Percentiles rank a stretch among this genome's conserved stretches.
phyloP scores from a whole-genome alignment of 2,329 filamentous ascomycete genomes.

The Sporothrix variecibatus region DNA sequence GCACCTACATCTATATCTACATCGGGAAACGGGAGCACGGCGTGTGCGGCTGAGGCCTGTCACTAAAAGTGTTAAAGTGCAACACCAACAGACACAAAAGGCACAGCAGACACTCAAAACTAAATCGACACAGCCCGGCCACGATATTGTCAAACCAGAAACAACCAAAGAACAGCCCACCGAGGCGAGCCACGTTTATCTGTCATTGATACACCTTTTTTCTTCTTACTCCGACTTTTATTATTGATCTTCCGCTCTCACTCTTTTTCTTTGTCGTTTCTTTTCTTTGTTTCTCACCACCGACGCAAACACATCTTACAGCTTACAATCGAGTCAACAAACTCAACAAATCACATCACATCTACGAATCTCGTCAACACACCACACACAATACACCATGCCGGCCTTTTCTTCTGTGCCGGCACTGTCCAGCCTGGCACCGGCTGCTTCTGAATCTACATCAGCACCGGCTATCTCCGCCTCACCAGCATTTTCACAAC shows the following conservation, averaged over 20 bases:
- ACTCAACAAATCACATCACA: not conserved
- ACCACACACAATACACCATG: constrained; percentile 5
- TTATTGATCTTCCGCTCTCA: not conserved
- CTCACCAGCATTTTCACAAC: not conserved
- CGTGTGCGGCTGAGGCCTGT: not conserved
- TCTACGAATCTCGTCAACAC: not conserved
- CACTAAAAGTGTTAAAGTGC: not conserved
- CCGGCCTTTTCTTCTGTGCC: not conserved
- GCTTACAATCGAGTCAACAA: not conserved
- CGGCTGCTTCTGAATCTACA: not conserved
- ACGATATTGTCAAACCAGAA: not conserved
- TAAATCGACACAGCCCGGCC: too few species aligned
- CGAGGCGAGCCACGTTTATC: too few species aligned
- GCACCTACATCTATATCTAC: not conserved
- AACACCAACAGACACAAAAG: not conserved
- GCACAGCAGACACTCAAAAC: not conserved
- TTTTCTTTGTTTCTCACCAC: not conserved
- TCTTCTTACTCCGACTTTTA: not conserved
- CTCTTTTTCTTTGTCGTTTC: not conserved
- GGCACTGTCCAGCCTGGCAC: not conserved
- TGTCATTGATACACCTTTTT: not conserved
- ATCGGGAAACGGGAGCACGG: not conserved
- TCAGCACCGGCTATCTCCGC: not conserved
- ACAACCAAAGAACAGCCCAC: not conserved
- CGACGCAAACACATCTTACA: not conserved